A percentile compares a stretch with the other conserved stretches of the same genome.
Conservation (phyloP, 352 stramenopile genomes). For the Globisporangium canariense region DNA sequence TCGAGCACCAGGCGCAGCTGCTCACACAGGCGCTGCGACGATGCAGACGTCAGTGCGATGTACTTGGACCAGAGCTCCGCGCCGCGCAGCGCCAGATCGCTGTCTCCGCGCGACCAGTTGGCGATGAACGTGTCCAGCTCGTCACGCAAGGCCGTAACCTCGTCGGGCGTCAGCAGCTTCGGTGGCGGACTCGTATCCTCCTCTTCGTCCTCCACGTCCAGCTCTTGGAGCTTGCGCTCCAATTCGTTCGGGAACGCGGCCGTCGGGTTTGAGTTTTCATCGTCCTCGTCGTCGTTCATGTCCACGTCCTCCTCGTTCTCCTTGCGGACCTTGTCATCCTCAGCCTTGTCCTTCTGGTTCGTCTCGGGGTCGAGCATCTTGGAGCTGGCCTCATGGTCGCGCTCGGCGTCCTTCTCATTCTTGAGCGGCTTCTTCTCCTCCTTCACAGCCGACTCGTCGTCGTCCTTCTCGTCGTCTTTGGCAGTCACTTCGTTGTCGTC, state of each 20-base stretch:
- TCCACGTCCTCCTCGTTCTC: constrained; percentile 32
- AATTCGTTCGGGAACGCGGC: constrained; percentile 32
- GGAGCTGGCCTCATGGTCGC: constrained; percentile 18
- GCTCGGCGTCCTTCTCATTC: constrained; percentile 23
- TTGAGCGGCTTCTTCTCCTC: constrained; percentile 30
- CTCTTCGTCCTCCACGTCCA: constrained; percentile 35
- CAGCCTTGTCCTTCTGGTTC: constrained; percentile 21
- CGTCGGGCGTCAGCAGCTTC: constrained; percentile 53
- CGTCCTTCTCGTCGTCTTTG: constrained; percentile 31
- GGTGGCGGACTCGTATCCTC: constrained; percentile 28
- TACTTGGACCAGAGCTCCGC: constrained; percentile 92
- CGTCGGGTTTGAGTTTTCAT: constrained; percentile 20
- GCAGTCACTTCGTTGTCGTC: constrained; percentile 56
- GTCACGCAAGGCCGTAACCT: constrained; percentile 70
- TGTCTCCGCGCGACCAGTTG: constrained; percentile 44
- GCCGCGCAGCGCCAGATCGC: constrained; percentile 37
- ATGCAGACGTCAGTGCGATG: constrained; percentile 87
- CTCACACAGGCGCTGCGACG: constrained; percentile 96
- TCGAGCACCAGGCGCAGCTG: constrained; percentile 98
- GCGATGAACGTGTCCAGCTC: constrained; percentile 80
- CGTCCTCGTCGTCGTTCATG: constrained; percentile 31
- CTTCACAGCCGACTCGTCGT: constrained; percentile 5
- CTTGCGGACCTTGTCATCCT: constrained; percentile 20
- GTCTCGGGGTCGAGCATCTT: constrained; percentile 24
- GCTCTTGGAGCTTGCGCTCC: constrained; percentile 26